phyloP scores from a whole-genome alignment of 495 filamentous ascomycete genomes.

The Amphirosellinia nigrospora region DNA sequence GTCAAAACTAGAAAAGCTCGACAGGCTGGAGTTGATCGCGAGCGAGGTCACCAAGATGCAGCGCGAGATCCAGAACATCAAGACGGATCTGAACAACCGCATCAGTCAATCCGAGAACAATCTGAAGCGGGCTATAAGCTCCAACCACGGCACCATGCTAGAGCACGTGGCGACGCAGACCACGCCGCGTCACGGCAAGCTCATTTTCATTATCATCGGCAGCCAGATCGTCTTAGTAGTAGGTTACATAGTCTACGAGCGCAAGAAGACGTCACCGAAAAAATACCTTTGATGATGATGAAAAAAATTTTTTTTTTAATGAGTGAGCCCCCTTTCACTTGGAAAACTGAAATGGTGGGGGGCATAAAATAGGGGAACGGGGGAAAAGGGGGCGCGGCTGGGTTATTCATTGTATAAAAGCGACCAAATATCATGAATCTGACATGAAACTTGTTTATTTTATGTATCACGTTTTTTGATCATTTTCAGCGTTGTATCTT shows the following conservation, averaged over 20 bases:
- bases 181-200: constrained; percentile 70
- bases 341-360: not conserved
- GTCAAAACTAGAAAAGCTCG: constrained; percentile 49
- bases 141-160: constrained; percentile 71
- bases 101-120: constrained; percentile 75
- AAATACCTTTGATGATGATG: constrained; percentile 75
- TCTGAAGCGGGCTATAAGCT: constrained; percentile 73
- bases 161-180: constrained; percentile 61
- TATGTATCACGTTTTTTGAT: not conserved
- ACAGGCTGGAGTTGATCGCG: constrained; percentile 47
- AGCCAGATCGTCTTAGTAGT: constrained; percentile 74
- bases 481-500: not conserved
- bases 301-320: not conserved
- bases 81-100: constrained; percentile 48
- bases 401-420: constrained; percentile 35
- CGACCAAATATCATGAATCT: constrained; percentile 10
- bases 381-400: constrained; percentile 2
- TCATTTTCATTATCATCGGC: constrained; percentile 76
- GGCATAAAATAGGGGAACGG: constrained; percentile 13
- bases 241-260: constrained; percentile 82
- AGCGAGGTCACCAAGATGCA: constrained; percentile 67
- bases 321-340: not conserved
- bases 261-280: constrained; percentile 79
- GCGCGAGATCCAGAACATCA: constrained; percentile 65
- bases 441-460: not conserved